phyloP scores from a whole-genome alignment of 2,329 filamentous ascomycete species.

The Sporothrix humicola region DNA sequence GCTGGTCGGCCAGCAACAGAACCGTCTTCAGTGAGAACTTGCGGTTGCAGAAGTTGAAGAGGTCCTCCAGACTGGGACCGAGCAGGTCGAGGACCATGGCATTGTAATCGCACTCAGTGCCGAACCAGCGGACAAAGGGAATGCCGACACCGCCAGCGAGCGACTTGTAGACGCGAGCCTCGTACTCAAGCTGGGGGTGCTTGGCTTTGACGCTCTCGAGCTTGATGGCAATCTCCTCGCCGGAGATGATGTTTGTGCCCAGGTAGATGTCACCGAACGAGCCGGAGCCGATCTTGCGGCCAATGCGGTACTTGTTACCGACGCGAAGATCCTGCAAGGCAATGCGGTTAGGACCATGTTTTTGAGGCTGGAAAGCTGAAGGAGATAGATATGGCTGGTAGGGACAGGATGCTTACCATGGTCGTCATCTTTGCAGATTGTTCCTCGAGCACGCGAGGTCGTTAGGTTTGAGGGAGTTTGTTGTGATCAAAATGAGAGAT shows the following conservation, averaged over 20 bases:
- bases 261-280: conserved; percentile 99
- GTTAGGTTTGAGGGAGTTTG: conserved; percentile 5
- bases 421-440: conserved; percentile 54
- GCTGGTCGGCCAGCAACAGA: conserved; percentile 91
- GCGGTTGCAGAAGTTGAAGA: conserved; percentile 99
- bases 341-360: not conserved
- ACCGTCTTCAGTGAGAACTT: conserved; percentile 99
- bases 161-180: conserved; percentile 88
- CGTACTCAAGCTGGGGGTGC: conserved; percentile 98
- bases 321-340: conserved; percentile 85
- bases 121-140: conserved; percentile 99
- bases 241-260: conserved; percentile 99
- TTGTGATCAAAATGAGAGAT: conserved; percentile 14
- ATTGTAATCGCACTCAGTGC: conserved; percentile 99
- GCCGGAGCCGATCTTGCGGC: conserved; percentile 97
- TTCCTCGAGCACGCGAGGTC: conserved; percentile 37
- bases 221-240: conserved; percentile 99
- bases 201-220: conserved; percentile 99
- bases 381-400: not conserved
- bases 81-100: conserved; percentile 98
- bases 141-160: conserved; percentile 97
- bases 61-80: conserved; percentile 91
- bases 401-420: conserved; percentile 24
- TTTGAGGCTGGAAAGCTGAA: not conserved
- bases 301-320: conserved; percentile 99